Evolutionary conservation across 1,139 yeast species (phyloP).

Genomic region (Hansenula sp.): DNA sequence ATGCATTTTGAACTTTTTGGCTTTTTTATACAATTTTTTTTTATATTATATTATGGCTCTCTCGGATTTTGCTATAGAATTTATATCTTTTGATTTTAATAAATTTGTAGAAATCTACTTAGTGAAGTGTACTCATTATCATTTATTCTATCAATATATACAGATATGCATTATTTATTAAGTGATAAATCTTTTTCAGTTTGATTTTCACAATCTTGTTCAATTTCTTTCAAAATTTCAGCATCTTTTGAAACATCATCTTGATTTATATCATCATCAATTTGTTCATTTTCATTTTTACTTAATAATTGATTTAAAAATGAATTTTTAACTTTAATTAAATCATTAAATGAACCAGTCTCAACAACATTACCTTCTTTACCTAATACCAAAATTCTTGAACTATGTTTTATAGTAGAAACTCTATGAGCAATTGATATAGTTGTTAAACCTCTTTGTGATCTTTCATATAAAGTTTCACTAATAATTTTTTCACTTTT

Average conservation of each 20-base stretch:
- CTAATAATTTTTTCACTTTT: slow-evolving; percentile 67
- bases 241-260: slow-evolving; percentile 1
- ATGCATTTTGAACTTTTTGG: too few relatives aligned
- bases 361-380: slow-evolving; percentile 71
- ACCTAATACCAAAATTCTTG: slow-evolving; percentile 67
- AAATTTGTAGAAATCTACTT: too few relatives aligned
- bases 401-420: slow-evolving; percentile 74
- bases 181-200: slow-evolving; percentile 3
- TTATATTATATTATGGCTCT: too few relatives aligned
- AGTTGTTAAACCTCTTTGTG: slow-evolving; percentile 71
- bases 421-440: slow-evolving; percentile 90
- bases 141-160: background rate
- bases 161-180: background rate
- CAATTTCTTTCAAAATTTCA: slow-evolving; percentile 1
- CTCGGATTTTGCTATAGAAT: too few relatives aligned
- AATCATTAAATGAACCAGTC: slow-evolving; percentile 62
- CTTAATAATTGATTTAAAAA: slow-evolving; percentile 59
- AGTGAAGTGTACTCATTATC: background rate
- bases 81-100: background rate
- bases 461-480: slow-evolving; percentile 57
- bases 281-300: slow-evolving; percentile 28
- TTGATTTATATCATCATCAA: slow-evolving; percentile 24
- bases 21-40: too few relatives aligned
- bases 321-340: slow-evolving; percentile 54
- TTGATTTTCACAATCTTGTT: slow-evolving; percentile 2